Conservation (phyloP, 768 basidiomycete genomes). For the Mycena filopes region DNA sequence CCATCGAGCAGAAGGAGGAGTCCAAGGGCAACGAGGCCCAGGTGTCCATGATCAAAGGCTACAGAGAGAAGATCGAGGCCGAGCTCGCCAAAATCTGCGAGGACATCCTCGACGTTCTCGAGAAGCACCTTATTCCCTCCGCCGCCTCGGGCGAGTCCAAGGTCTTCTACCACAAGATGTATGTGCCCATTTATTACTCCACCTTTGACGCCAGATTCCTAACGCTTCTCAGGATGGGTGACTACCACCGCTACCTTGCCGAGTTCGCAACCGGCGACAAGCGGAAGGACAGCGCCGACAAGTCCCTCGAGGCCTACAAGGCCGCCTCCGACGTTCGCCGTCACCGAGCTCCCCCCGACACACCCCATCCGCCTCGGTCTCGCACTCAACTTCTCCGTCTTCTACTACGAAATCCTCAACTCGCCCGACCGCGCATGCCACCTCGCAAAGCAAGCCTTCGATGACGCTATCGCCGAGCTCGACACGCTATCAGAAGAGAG, state of each 20-base stretch:
- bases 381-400: constrained; percentile 98
- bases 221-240: constrained; percentile 85
- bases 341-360: constrained; percentile 94
- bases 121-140: constrained; percentile 97
- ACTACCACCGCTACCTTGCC: constrained; percentile 98
- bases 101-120: constrained; percentile 96
- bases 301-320: constrained; percentile 98
- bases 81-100: constrained; percentile 99
- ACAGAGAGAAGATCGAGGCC: constrained; percentile 97
- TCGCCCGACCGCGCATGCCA: constrained; percentile 98
- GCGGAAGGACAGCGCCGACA: constrained; percentile 96
- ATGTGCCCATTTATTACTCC: constrained; percentile 39
- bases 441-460: constrained; percentile 98
- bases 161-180: constrained; percentile 99
- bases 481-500: constrained; percentile 98
- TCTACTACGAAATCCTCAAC: constrained; percentile 99
- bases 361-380: constrained; percentile 99
- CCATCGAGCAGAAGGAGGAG: constrained; percentile 99
- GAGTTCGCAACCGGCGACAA: constrained; percentile 99
- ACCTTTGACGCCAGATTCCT: constrained; percentile 22
- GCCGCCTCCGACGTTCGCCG: constrained; percentile 96
- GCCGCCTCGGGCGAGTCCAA: constrained; percentile 97
- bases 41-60: constrained; percentile 96
- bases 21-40: constrained; percentile 97
- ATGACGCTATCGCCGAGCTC: constrained; percentile 98